Evolutionary conservation across 176 grass and related monocot genomes (phyloP), one percentile per base, ranked within the genome.

Genomic region (Coix lacrymajobi): DNA sequence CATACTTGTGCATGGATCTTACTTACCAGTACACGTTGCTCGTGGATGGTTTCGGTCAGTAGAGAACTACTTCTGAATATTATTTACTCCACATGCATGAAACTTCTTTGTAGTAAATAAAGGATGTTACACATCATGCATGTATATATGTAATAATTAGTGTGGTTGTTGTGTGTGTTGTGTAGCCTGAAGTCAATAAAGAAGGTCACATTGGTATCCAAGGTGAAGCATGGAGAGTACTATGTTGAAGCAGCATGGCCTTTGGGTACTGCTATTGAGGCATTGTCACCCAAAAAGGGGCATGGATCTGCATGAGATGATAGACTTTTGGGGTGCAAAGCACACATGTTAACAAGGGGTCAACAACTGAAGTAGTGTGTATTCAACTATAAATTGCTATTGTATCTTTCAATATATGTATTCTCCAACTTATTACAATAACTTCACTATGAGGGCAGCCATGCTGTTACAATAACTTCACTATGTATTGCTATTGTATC

Each of bases 1-100:
- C 77, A 12, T 93, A 73, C 48, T 16, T 90, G 3, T 90, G 91
- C 71, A 87, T 93, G 85, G 91, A 93, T 58, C 75, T 93, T 34
- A 20, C 82, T 5, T 88, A 92, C 33, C 82, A 84, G 16, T 92
- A 92, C 75, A 43, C 82, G 6, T 52, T 95, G 34, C 90, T 95
- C 4, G 89, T 89, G 6, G 81, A 89, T 29, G 93, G 87, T 6
- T 90, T 92, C 4, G 78, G 92, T 94, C 12, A 68, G 34, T 68
- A 56, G 1, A 54, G 2, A 54, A 51, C 22, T 56, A 56, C 0
- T 56, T 56, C 51, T 56, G 8, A 56, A 56, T 56, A n/a, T 54
- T 54, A 3, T 22, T 56, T 56, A 56, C 51, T 56, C 51, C 51
- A 52, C 51, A 56, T 54, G 19, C 19, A 22, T 22, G 19, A 22